These are phyloP conservation scores for Phaeolepiota aurea DNA, from an alignment of 768 basidiomycete genomes.

Conservation along the genomic window DNA sequence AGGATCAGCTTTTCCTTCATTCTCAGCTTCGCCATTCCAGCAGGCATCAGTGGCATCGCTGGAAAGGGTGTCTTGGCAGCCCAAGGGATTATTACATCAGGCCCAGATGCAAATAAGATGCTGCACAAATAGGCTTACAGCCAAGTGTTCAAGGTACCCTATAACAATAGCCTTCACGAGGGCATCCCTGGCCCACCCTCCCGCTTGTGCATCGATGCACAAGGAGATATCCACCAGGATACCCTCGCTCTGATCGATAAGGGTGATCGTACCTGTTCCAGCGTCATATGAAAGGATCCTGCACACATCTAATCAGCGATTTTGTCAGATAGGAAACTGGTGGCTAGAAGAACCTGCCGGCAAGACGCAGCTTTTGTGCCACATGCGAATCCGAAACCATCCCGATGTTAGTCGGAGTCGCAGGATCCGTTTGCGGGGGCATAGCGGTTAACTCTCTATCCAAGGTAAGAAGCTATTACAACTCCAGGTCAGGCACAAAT, in stretches of 20 bases:
- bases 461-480: too few species aligned
- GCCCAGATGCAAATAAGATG: too few species aligned
- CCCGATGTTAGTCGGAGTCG: constrained; percentile 33
- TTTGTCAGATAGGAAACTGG: neutral
- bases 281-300: constrained; percentile 56
- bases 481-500: too few species aligned
- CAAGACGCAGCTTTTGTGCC: constrained; percentile 49
- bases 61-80: too few species aligned
- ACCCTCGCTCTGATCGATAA: constrained; percentile 41
- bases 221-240: constrained; percentile 51
- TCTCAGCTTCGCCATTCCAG: constrained; percentile 27
- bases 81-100: too few species aligned
- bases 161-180: constrained; percentile 44
- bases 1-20: constrained; percentile 39
- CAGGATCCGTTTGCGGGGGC: constrained; percentile 42
- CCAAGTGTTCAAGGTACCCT: constrained; percentile 46
- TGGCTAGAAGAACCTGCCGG: constrained; percentile 33
- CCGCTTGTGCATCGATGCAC: constrained; percentile 32
- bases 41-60: constrained; percentile 35
- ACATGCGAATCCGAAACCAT: constrained; percentile 27
- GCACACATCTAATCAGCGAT: neutral
- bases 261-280: constrained; percentile 31
- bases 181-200: constrained; percentile 44
- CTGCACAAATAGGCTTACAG: too few species aligned
- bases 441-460: too few species aligned